Evolutionary conservation across 73 alveolate species (phyloP).

Genomic region (Blepharisma stoltei): DNA sequence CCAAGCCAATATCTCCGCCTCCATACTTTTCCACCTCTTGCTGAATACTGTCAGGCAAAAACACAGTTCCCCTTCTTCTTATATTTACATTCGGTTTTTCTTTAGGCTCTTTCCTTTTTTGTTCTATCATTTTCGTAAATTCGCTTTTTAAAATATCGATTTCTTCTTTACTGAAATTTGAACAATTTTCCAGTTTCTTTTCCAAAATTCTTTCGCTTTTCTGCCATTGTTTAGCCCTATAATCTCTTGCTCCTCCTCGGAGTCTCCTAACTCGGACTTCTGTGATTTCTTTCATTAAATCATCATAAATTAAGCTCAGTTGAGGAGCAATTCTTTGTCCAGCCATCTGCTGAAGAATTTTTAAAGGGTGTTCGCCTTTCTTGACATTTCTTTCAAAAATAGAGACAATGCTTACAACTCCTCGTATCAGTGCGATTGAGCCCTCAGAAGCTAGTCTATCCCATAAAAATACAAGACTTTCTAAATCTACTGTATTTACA

Average conservation of each 20-base stretch:
- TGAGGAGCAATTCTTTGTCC: constrained; percentile 21
- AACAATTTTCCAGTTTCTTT: constrained; percentile 12
- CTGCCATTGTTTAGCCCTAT: constrained; percentile 19
- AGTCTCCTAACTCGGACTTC: neutral
- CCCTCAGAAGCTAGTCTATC: neutral
- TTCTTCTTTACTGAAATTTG: constrained; percentile 18
- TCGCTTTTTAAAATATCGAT: neutral
- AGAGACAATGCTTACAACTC: neutral
- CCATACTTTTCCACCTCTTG: neutral
- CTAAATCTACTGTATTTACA: constrained; percentile 22
- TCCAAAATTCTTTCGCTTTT: neutral
- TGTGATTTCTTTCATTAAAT: neutral
- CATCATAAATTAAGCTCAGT: neutral
- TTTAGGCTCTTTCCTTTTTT: neutral
- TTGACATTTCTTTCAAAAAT: constrained; percentile 23
- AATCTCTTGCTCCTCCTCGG: neutral
- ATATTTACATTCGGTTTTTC: neutral
- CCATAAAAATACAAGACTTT: constrained; percentile 22
- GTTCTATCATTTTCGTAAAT: neutral
- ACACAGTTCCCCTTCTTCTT: neutral
- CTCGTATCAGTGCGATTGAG: constrained; percentile 18
- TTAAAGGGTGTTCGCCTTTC: constrained; percentile 13
- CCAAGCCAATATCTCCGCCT: neutral
- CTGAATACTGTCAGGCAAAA: neutral
- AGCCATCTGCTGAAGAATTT: neutral